Evolutionary conservation across 2,329 filamentous ascomycete genomes (phyloP), one percentile per base, ranked within the genome.

Genomic region (Fonsecaea pedrosoi): DNA sequence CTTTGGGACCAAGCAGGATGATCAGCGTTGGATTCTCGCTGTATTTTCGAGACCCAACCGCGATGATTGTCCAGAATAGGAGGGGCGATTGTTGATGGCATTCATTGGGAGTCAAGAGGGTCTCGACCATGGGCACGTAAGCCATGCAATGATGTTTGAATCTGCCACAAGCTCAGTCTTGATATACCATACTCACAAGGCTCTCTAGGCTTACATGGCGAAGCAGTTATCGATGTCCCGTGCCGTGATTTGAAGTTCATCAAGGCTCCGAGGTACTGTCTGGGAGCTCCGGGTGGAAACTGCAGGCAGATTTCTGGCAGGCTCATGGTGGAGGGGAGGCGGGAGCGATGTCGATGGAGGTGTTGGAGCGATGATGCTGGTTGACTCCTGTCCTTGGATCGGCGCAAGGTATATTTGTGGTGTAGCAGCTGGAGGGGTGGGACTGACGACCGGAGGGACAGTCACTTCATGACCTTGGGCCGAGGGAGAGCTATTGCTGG

Each of bases 61-160:
- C 84, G 54, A 89, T 81, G 59, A 90, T 86, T 35, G 86, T 86
- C 88, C 88, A 90, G 75, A 89, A 89, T 6, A 90, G 81, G 3
- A 90, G 78, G 18, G 84, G 85, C 55, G 85, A 87, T 38, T 83
- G 78, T 25, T 80, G 80, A 70, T 85, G 84, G 74, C 85, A 88
- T 54, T 85, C 81, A 42, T 88, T 84, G 1, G 86, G 83, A 8
- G 79, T 76, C 64, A 81, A 79, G 8, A 80, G 74, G 50, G 79
- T 80, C 65, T 88, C 86, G 40, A 90, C 80, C 67, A 90, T 83
- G 1, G 86, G 86, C 32, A 89, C 78, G 68, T 87, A 89, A 0
- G 84, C 84, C 72, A 89, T 86, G 74, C 89, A 89, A 63, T 82
- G 81, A 10, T 81, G 81, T 76, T 89, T 90, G 76, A 86, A 90